Conservation (phyloP, 805 yeast genomes). For the Torulaspora maleeae region DNA sequence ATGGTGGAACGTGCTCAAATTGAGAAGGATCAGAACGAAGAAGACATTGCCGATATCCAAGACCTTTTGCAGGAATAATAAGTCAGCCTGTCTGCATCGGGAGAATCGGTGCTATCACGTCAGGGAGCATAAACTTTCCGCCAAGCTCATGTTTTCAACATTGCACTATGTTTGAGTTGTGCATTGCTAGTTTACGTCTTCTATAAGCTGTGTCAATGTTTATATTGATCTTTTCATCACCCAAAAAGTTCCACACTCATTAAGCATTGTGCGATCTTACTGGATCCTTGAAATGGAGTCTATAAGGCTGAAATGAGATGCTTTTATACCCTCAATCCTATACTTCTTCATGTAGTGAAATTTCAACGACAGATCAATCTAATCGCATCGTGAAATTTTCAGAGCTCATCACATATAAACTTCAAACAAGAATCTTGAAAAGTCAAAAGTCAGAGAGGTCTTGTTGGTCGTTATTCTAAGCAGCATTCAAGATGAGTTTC, state of each 20-base stretch:
- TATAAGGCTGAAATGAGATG: not conserved
- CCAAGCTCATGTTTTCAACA: too few species aligned
- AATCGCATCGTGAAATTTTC: constrained; percentile 9
- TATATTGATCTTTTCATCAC: too few species aligned
- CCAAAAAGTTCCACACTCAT: too few species aligned
- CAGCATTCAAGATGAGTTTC: constrained; percentile 47
- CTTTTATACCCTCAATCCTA: not conserved
- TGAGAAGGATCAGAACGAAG: constrained; percentile 41
- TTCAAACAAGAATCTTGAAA: not conserved
- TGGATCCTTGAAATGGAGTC: too few species aligned
- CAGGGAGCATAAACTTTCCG: too few species aligned
- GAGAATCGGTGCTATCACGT: not conserved
- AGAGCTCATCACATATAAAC: constrained; percentile 3
- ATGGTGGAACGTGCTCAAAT: constrained; percentile 40
- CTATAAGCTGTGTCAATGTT: too few species aligned
- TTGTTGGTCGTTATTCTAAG: not conserved
- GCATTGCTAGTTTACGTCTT: too few species aligned
- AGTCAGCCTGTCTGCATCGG: not conserved
- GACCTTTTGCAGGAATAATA: constrained; percentile 55
- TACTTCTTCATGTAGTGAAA: not conserved
- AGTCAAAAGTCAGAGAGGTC: not conserved
- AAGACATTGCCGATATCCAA: constrained; percentile 64
- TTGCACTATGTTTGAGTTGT: too few species aligned
- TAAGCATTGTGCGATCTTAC: too few species aligned
- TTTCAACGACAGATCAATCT: not conserved